Evolutionary conservation across 345 rosid genomes (phyloP).

Genomic region (Stellera chamaejasme): DNA sequence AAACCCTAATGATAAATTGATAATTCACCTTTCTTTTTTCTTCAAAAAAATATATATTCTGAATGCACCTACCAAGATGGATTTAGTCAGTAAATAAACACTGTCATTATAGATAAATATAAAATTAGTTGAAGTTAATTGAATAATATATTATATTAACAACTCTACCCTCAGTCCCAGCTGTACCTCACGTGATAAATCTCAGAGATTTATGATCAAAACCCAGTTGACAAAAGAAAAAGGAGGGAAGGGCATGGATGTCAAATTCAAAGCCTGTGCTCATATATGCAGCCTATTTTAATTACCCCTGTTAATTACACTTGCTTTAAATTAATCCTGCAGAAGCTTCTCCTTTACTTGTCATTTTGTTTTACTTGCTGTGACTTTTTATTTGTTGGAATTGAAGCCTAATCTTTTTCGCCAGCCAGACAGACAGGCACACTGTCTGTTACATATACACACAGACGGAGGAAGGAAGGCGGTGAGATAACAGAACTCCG

Average conservation of each 20-base stretch:
- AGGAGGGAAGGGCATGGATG: conserved; percentile 14
- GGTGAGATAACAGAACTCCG: background rate
- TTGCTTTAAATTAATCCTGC: conserved; percentile 4
- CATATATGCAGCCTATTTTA: background rate
- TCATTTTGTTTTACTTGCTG: background rate
- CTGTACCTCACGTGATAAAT: too few species aligned
- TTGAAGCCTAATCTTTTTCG: conserved; percentile 10
- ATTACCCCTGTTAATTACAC: conserved; percentile 7
- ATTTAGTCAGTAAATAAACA: too few species aligned
- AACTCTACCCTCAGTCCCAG: too few species aligned
- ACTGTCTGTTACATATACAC: conserved; percentile 5
- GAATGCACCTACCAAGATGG: too few species aligned
- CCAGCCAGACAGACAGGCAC: background rate
- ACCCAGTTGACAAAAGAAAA: background rate
- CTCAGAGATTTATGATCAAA: background rate
- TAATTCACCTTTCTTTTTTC: too few species aligned
- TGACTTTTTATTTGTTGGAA: background rate
- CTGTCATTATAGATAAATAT: too few species aligned
- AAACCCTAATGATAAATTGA: background rate
- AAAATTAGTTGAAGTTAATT: too few species aligned
- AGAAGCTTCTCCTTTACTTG: conserved; percentile 20
- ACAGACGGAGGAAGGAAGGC: background rate
- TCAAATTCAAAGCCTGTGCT: conserved; percentile 3
- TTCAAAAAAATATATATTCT: too few species aligned
- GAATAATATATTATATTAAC: background rate